Conservation (phyloP, 2,329 filamentous ascomycete species). For the Berkeleyomyces basicola region DNA sequence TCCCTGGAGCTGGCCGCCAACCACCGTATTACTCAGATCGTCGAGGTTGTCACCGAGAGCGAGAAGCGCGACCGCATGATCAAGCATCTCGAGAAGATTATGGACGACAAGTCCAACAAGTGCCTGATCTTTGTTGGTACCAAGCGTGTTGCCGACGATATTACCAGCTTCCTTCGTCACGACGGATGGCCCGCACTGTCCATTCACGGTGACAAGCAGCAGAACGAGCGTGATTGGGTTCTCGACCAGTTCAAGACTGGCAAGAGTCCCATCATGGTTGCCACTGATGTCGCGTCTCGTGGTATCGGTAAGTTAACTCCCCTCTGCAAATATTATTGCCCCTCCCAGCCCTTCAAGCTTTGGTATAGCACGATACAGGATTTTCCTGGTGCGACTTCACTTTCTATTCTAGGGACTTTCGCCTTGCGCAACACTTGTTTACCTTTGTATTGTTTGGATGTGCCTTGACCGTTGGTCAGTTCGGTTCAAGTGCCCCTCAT, state of each 20-base stretch:
- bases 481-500: slow-evolving; percentile 31
- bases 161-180: slow-evolving; percentile 90
- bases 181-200: slow-evolving; percentile 96
- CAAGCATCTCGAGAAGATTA: slow-evolving; percentile 93
- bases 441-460: background rate
- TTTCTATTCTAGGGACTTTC: slow-evolving; percentile 78
- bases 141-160: slow-evolving; percentile 94
- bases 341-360: slow-evolving; percentile 19
- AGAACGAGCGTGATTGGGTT: slow-evolving; percentile 99
- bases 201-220: slow-evolving; percentile 98
- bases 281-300: slow-evolving; percentile 98
- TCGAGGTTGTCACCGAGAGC: slow-evolving; percentile 88
- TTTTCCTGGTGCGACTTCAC: slow-evolving; percentile 58
- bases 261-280: slow-evolving; percentile 99
- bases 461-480: slow-evolving; percentile 37
- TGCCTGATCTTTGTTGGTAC: slow-evolving; percentile 84
- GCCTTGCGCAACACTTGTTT: slow-evolving; percentile 81
- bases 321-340: slow-evolving; percentile 21
- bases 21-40: slow-evolving; percentile 93
- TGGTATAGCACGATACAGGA: slow-evolving; percentile 37
- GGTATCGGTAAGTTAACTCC: slow-evolving; percentile 91
- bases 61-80: slow-evolving; percentile 97
- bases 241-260: slow-evolving; percentile 98
- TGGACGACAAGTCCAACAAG: slow-evolving; percentile 94
- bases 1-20: slow-evolving; percentile 93